phyloP scores from a whole-genome alignment of 192 early-diverging fungal species.

The Gigaspora rosea region DNA sequence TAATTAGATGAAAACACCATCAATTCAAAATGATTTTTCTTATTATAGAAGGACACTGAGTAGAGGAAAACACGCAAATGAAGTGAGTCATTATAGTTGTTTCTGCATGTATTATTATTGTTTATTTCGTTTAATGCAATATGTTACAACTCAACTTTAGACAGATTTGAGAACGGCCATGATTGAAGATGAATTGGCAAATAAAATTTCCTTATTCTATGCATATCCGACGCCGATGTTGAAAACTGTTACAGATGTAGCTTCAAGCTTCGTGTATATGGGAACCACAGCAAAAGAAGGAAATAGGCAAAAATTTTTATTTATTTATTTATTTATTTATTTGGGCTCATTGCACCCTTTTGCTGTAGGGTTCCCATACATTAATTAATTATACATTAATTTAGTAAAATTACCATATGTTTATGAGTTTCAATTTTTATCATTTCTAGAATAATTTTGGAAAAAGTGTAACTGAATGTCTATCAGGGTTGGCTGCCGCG shows the following conservation, averaged over 20 bases:
- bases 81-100: slow-evolving; percentile 38
- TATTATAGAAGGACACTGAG: slow-evolving; percentile 91
- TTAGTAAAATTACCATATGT: not conserved
- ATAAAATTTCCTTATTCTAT: slow-evolving; percentile 94
- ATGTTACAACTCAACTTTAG: too few relatives aligned
- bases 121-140: not conserved
- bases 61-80: slow-evolving; percentile 69
- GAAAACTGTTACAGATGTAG: slow-evolving; percentile 82
- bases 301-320: too few relatives aligned
- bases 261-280: slow-evolving; percentile 71
- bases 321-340: too few relatives aligned
- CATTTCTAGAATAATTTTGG: slow-evolving; percentile 38
- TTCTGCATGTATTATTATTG: not conserved
- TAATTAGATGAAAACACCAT: slow-evolving; percentile 73
- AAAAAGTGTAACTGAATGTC: slow-evolving; percentile 64
- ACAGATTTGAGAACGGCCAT: slow-evolving; percentile 60
- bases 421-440: not conserved
- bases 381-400: too few relatives aligned
- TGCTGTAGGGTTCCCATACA: too few relatives aligned
- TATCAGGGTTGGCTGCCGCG: slow-evolving; percentile 74
- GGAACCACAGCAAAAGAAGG: too few relatives aligned
- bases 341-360: too few relatives aligned
- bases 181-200: slow-evolving; percentile 85
- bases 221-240: slow-evolving; percentile 95
- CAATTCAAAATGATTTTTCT: slow-evolving; percentile 97